These are phyloP conservation scores for Pseudogymnoascus sp. DNA, from an alignment of 2,329 filamentous ascomycete species.

Conservation along the genomic window DNA sequence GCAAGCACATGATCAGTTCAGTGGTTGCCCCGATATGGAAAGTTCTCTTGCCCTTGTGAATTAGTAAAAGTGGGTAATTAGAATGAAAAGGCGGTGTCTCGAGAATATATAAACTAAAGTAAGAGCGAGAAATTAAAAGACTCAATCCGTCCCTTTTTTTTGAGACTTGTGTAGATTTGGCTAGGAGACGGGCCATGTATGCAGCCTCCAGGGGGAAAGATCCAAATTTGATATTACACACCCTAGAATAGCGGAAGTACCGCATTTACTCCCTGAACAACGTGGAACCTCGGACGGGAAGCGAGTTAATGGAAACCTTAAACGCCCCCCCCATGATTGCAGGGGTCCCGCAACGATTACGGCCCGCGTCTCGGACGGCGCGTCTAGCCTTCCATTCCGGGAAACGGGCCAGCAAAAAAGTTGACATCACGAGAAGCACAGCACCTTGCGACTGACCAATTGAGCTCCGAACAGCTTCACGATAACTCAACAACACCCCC, in stretches of 20 bases:
- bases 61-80: conserved; percentile 8
- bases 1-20: conserved; percentile 1
- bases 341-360: background rate
- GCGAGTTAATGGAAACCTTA: conserved; percentile 6
- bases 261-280: background rate
- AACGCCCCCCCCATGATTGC: background rate
- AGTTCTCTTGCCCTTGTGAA: conserved; percentile 1
- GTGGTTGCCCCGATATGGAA: conserved; percentile 1
- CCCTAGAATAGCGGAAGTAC: background rate
- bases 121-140: background rate
- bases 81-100: conserved; percentile 1
- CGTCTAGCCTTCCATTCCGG: background rate
- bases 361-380: conserved; percentile 5
- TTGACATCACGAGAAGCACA: background rate
- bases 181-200: background rate
- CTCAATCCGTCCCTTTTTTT: background rate
- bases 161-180: background rate
- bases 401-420: conserved; percentile 3
- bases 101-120: background rate
- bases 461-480: background rate
- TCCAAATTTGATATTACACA: conserved; percentile 5
- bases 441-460: background rate
- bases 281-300: conserved; percentile 1
- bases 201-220: background rate
- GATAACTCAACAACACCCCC: background rate